Conservation (phyloP, 306 rosid species). For the Cicer chorassanicum region DNA sequence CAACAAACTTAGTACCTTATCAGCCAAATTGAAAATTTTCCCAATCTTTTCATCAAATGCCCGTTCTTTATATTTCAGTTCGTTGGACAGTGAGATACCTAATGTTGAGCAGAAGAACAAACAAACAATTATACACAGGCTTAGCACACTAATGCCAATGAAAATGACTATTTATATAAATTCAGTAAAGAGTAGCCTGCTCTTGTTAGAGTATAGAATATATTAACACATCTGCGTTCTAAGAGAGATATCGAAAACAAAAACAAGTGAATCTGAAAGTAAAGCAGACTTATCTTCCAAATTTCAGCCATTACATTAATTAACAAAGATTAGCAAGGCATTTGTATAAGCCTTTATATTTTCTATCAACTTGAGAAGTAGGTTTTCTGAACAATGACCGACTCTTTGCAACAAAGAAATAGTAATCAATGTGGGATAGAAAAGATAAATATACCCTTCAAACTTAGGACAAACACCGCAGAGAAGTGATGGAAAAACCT, state of each 20-base stretch:
- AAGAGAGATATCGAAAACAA: slow-evolving; percentile 26
- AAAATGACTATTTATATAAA: background rate
- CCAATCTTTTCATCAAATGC: slow-evolving; percentile 81
- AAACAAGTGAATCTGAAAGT: slow-evolving; percentile 24
- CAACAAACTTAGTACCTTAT: slow-evolving; percentile 59
- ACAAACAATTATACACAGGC: slow-evolving; percentile 13
- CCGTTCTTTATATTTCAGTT: slow-evolving; percentile 72
- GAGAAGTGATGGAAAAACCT: slow-evolving; percentile 55
- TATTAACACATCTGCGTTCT: slow-evolving; percentile 3
- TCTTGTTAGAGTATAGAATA: slow-evolving; percentile 8
- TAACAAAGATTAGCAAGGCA: slow-evolving; percentile 21
- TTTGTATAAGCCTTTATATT: slow-evolving; percentile 26
- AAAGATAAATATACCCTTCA: too few relatives aligned
- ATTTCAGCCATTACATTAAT: background rate
- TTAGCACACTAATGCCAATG: slow-evolving; percentile 18
- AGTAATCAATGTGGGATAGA: background rate
- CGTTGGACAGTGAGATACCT: slow-evolving; percentile 75
- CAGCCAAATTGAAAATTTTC: slow-evolving; percentile 64
- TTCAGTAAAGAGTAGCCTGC: slow-evolving; percentile 22
- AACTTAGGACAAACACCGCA: too few relatives aligned
- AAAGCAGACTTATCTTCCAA: slow-evolving; percentile 4
- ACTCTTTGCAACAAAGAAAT: slow-evolving; percentile 36
- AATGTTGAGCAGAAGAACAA: slow-evolving; percentile 40
- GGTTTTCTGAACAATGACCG: slow-evolving; percentile 31
- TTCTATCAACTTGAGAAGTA: slow-evolving; percentile 33